A percentile compares a stretch with the other conserved stretches of the same genome.
phyloP scores from a whole-genome alignment of 2,329 filamentous ascomycete genomes.

The Graphilbum sp. region DNA sequence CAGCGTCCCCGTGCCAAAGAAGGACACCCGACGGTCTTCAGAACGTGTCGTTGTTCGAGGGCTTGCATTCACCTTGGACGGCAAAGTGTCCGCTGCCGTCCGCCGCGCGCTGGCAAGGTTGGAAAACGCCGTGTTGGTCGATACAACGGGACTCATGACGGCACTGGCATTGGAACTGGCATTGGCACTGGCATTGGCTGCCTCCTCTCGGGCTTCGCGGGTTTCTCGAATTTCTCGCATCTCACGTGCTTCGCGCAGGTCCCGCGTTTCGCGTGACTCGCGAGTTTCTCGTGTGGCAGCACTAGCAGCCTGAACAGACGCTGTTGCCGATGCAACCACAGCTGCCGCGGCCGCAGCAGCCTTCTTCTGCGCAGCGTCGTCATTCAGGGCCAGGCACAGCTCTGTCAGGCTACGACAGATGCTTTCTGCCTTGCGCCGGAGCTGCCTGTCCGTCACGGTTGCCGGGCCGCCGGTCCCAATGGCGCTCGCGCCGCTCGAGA shows the following conservation, averaged over 20 bases:
- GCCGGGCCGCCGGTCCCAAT: conserved; percentile 31
- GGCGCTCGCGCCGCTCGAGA: conserved; percentile 48
- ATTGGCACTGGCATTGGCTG: too few species aligned
- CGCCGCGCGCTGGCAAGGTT: conserved; percentile 6
- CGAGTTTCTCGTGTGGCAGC: neutral
- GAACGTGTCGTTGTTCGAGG: conserved; percentile 30
- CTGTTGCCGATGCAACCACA: neutral
- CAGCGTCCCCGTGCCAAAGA: conserved; percentile 27
- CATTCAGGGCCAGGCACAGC: conserved; percentile 69
- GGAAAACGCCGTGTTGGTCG: conserved; percentile 5
- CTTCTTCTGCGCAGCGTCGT: conserved; percentile 28
- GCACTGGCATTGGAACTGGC: too few species aligned
- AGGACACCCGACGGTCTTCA: conserved; percentile 34
- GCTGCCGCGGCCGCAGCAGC: conserved; percentile 5
- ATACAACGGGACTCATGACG: neutral
- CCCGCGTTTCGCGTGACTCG: neutral
- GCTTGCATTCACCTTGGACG: conserved; percentile 16
- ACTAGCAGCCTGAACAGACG: neutral
- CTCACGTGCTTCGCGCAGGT: neutral
- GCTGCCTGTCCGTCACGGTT: conserved; percentile 59
- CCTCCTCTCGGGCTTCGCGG: conserved; percentile 8
- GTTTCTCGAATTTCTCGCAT: neutral
- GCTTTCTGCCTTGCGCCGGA: conserved; percentile 80
- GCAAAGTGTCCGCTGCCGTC: neutral
- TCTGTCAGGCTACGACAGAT: conserved; percentile 89